A percentile compares a stretch with the other conserved stretches of the same genome.
Evolutionary conservation across 2,329 filamentous ascomycete genomes (phyloP).

Genomic region (Ciborinia camelliae): DNA sequence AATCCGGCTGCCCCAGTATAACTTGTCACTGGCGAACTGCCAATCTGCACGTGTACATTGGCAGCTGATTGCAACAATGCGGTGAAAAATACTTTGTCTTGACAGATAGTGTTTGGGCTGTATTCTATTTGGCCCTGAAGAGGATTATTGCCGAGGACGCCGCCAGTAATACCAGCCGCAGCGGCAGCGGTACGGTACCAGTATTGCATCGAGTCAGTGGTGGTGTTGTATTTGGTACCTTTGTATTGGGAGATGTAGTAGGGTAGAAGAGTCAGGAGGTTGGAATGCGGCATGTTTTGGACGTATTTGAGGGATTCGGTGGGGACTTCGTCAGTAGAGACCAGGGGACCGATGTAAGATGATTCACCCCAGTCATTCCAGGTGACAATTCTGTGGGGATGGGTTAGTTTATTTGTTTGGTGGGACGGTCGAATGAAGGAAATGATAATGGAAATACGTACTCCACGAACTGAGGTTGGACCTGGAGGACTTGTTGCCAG

Average conservation of each 20-base stretch:
- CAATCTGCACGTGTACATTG: conserved; percentile 37
- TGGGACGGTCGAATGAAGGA: conserved; percentile 20
- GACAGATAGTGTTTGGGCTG: conserved; percentile 36
- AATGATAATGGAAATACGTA: conserved; percentile 33
- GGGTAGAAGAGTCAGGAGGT: conserved; percentile 48
- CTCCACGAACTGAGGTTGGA: conserved; percentile 47
- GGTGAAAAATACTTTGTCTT: conserved; percentile 34
- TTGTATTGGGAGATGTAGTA: conserved; percentile 52
- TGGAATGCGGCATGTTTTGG: conserved; percentile 47
- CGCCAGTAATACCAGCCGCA: conserved; percentile 36
- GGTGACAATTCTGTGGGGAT: conserved; percentile 40
- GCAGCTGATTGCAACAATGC: conserved; percentile 34
- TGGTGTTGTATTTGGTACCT: conserved; percentile 37
- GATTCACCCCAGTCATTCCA: conserved; percentile 54
- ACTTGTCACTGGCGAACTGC: conserved; percentile 24
- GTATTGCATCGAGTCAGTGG: conserved; percentile 39
- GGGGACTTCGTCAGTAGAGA: conserved; percentile 39
- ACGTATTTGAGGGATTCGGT: conserved; percentile 47
- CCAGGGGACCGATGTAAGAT: conserved; percentile 50
- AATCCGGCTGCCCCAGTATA: conserved; percentile 25
- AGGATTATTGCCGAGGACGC: conserved; percentile 37
- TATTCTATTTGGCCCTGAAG: conserved; percentile 26
- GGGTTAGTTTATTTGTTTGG: conserved; percentile 23
- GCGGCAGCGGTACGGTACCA: conserved; percentile 44
- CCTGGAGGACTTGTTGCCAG: conserved; percentile 49